Evolutionary conservation across 2,329 filamentous ascomycete species (phyloP), one percentile per base, ranked within the genome.

Genomic region (Fusarium caatingaense): DNA sequence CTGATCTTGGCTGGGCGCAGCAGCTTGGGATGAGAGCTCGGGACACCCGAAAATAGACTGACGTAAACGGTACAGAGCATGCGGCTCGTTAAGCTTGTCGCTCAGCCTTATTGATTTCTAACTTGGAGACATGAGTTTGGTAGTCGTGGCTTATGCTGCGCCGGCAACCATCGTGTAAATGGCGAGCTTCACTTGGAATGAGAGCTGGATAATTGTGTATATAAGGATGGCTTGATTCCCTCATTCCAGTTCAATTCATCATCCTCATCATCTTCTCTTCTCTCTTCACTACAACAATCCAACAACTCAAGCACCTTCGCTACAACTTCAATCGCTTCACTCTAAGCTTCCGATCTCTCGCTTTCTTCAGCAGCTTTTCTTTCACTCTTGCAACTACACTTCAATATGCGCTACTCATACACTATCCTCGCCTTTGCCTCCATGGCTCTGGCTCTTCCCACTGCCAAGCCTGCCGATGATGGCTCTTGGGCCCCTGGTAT

Each of bases 381-480:
- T 15, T 6, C 37, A 9, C 41, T 45, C 7, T 57, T 28, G 18
- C 23, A 34, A 23, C 7, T 12, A 34, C 18, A 44, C 34, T 8
- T 46, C 37, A 69, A 12, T 5, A 72, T 72, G 71, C 71, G 70
- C 30, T 72, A 73, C 65, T 72, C 68, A 10, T 66, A 53, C 61
- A 69, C 71, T 42, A 12, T 72, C 13, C 47, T 73, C 42, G 70
- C 64, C 54, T 71, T 72, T 64, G 71, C 71, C 62, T 64, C 56
- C 20, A 73, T 64, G 54, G 70, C 70, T 63, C 51, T 72, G 56
- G 70, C 70, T 9, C 67, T 72, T 4, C 70, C 70, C 34, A 66
- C 70, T 18, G 54, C 64, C 8, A 73, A 66, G 57, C 60, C 64
- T 8, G 51, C 54, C 7, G 70, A 72, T 11, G 69, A 72, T 27